Conservation (phyloP, 331 rosid species). For the Quercus phellos region DNA sequence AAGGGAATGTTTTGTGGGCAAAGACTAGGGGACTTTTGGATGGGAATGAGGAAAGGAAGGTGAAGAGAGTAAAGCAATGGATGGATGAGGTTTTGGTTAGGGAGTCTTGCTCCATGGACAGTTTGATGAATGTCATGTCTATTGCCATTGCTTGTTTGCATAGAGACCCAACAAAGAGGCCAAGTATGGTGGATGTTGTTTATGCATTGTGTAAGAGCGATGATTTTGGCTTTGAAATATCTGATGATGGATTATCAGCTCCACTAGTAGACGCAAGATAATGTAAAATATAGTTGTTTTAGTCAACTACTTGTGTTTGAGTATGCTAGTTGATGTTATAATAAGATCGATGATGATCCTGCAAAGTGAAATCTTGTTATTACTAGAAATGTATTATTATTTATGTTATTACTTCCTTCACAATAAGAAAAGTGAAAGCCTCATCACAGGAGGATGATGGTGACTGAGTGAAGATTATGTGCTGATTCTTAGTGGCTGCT, state of each 20-base stretch:
- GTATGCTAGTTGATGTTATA: neutral
- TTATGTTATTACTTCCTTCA: neutral
- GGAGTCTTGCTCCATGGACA: slow-evolving; percentile 59
- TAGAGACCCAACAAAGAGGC: slow-evolving; percentile 70
- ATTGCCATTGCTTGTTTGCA: slow-evolving; percentile 72
- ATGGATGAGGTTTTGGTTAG: slow-evolving; percentile 41
- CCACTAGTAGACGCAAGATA: slow-evolving; percentile 51
- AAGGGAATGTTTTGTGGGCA: slow-evolving; percentile 51
- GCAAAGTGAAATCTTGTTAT: neutral
- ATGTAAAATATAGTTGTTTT: neutral
- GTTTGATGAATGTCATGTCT: slow-evolving; percentile 43
- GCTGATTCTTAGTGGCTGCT: no score
- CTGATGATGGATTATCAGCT: slow-evolving; percentile 51
- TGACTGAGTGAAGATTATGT: no score
- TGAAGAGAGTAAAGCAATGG: slow-evolving; percentile 48
- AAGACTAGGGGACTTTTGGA: slow-evolving; percentile 38
- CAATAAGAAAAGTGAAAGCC: neutral
- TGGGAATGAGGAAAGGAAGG: slow-evolving; percentile 51
- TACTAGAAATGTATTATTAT: neutral
- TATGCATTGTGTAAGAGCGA: slow-evolving; percentile 73
- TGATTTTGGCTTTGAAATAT: slow-evolving; percentile 55
- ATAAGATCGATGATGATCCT: neutral
- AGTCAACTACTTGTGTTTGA: neutral
- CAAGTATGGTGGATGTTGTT: slow-evolving; percentile 74
- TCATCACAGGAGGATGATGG: no score